A percentile compares a stretch with the other conserved stretches of the same genome.
phyloP scores from a whole-genome alignment of 148 eudicot species.

The Suaeda aralocaspica region DNA sequence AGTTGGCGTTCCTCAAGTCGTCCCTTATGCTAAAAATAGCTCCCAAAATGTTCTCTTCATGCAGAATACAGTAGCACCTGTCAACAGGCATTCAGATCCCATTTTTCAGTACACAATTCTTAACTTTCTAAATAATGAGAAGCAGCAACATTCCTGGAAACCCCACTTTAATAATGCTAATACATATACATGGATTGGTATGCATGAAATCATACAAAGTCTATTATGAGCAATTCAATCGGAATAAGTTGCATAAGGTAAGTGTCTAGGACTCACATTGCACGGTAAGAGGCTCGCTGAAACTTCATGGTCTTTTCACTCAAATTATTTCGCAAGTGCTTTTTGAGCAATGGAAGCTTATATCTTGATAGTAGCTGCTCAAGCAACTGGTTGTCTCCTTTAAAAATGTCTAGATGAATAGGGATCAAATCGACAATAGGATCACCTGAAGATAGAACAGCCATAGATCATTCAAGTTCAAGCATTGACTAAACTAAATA shows the following conservation, averaged over 20 bases:
- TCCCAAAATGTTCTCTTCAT: constrained; percentile 77
- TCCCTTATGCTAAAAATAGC: constrained; percentile 77
- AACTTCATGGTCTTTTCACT: constrained; percentile 36
- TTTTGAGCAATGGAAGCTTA: constrained; percentile 54
- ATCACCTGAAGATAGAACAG: constrained; percentile 56
- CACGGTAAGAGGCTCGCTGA: constrained; percentile 60
- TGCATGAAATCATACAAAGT: no score
- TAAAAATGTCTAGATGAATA: constrained; percentile 72
- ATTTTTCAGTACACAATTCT: not conserved
- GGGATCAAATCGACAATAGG: constrained; percentile 82
- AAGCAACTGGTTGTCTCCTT: constrained; percentile 62
- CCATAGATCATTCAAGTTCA: constrained; percentile 13
- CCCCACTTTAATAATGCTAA: no score
- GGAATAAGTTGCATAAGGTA: not conserved
- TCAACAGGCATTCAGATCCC: constrained; percentile 9
- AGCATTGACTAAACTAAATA: not conserved
- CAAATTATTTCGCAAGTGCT: constrained; percentile 22
- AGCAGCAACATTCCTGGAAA: not conserved
- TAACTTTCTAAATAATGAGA: no score
- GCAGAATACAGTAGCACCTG: constrained; percentile 93
- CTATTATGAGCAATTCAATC: constrained; percentile 2
- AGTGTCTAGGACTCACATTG: constrained; percentile 95
- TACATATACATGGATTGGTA: not conserved
- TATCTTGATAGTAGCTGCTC: constrained; percentile 61
- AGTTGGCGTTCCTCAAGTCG: constrained; percentile 53